Evolutionary conservation across 2,329 filamentous ascomycete species (phyloP).

Genomic region (Pseudogymnoascus sp.): DNA sequence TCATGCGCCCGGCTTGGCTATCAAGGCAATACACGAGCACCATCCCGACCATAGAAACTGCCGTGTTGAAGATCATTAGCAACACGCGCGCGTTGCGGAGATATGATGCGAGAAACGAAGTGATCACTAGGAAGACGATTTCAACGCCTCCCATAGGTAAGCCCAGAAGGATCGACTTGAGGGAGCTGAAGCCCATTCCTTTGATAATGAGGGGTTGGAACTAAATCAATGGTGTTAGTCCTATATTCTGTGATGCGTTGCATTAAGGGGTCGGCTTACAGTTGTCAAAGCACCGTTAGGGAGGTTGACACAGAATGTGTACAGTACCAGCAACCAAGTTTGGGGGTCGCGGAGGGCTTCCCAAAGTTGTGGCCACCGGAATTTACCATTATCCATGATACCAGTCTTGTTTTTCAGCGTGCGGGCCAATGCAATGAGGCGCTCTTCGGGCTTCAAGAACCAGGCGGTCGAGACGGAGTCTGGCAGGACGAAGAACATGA

Average conservation of each 20-base stretch:
- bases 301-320: conserved; percentile 30
- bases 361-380: conserved; percentile 36
- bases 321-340: conserved; percentile 27
- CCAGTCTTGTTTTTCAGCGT: conserved; percentile 25
- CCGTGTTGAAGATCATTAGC: conserved; percentile 23
- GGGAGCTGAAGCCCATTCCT: conserved; percentile 33
- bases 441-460: conserved; percentile 37
- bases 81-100: conserved; percentile 17
- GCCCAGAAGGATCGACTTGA: conserved; percentile 40
- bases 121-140: conserved; percentile 13
- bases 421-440: conserved; percentile 31
- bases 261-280: conserved; percentile 9
- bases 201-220: conserved; percentile 36
- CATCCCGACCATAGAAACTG: conserved; percentile 52
- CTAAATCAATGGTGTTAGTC: background rate
- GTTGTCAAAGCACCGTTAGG: conserved; percentile 38
- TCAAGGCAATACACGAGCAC: conserved; percentile 52
- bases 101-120: conserved; percentile 16
- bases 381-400: conserved; percentile 18
- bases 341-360: conserved; percentile 34
- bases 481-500: conserved; percentile 43
- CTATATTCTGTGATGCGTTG: background rate
- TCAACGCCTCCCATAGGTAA: conserved; percentile 51
- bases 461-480: conserved; percentile 43
- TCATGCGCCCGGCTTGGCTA: conserved; percentile 38